Percentiles rank a stretch among this genome's conserved stretches.
phyloP scores from a whole-genome alignment of 805 yeast species.

The Kurtzmaniella fragi region DNA sequence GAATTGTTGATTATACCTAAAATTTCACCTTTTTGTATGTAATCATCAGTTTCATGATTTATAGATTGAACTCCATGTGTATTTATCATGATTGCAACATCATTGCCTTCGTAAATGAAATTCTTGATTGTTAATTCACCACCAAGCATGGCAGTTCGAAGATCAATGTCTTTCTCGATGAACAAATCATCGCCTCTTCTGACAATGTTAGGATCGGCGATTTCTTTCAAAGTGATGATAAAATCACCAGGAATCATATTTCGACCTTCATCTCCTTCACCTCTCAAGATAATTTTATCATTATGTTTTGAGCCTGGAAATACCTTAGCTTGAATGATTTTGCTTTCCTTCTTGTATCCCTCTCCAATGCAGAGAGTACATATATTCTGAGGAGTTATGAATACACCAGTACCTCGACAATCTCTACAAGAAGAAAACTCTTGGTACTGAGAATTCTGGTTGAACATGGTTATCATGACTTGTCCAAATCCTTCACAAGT shows the following conservation, averaged over 20 bases:
- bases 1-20: slow-evolving; percentile 53
- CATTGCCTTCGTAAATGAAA: slow-evolving; percentile 27
- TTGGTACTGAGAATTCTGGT: slow-evolving; percentile 35
- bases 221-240: slow-evolving; percentile 46
- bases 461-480: slow-evolving; percentile 41
- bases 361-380: slow-evolving; percentile 16
- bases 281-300: slow-evolving; percentile 47
- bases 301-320: slow-evolving; percentile 54
- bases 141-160: slow-evolving; percentile 55
- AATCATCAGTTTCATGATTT: slow-evolving; percentile 9
- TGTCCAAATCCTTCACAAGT: slow-evolving; percentile 42
- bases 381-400: slow-evolving; percentile 14
- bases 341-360: slow-evolving; percentile 44
- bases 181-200: slow-evolving; percentile 43
- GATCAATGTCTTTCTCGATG: slow-evolving; percentile 41
- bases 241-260: slow-evolving; percentile 64
- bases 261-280: slow-evolving; percentile 63
- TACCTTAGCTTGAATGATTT: slow-evolving; percentile 47
- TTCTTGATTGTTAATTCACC: slow-evolving; percentile 38
- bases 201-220: slow-evolving; percentile 31
- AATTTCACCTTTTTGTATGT: slow-evolving; percentile 32
- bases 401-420: slow-evolving; percentile 34
- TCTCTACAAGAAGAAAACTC: slow-evolving; percentile 26
- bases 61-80: slow-evolving; percentile 24
- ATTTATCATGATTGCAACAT: slow-evolving; percentile 26